Evolutionary conservation across 2,329 filamentous ascomycete species (phyloP).

Genomic region (Stenocarpella maydis): DNA sequence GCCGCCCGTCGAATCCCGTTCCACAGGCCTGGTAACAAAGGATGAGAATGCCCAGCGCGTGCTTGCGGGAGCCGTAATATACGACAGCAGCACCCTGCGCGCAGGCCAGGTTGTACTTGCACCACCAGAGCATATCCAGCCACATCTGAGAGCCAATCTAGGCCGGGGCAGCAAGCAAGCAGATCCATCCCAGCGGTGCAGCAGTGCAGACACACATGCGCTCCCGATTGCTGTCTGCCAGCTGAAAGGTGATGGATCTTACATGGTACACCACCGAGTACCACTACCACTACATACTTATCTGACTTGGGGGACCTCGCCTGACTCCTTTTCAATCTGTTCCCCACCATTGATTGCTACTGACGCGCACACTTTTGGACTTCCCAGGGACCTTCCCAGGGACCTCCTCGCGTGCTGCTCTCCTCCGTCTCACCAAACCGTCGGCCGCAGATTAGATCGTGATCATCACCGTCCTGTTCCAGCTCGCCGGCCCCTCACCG

Average conservation of each 20-base stretch:
- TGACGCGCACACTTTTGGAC: background rate
- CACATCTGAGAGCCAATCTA: background rate
- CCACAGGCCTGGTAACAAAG: constrained; percentile 17
- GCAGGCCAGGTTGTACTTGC: too few species aligned
- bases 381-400: background rate
- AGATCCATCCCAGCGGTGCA: too few species aligned
- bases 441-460: constrained; percentile 6
- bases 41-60: background rate
- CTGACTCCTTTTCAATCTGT: constrained; percentile 1
- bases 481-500: constrained; percentile 10
- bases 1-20: constrained; percentile 8
- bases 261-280: background rate
- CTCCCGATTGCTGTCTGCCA: background rate
- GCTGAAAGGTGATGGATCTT: constrained; percentile 3
- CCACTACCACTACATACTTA: background rate
- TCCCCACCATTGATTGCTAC: constrained; percentile 1
- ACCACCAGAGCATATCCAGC: background rate
- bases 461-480: constrained; percentile 12
- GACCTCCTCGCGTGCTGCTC: background rate
- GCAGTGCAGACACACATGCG: background rate
- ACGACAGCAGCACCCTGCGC: background rate
- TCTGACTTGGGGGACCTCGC: constrained; percentile 4
- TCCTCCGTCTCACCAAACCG: background rate
- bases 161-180: constrained; percentile 1
- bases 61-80: background rate